A percentile compares a stretch with the other conserved stretches of the same genome.
These are phyloP conservation scores for Amanita phalloides DNA, from an alignment of 768 basidiomycete species.

Conservation along the genomic window DNA sequence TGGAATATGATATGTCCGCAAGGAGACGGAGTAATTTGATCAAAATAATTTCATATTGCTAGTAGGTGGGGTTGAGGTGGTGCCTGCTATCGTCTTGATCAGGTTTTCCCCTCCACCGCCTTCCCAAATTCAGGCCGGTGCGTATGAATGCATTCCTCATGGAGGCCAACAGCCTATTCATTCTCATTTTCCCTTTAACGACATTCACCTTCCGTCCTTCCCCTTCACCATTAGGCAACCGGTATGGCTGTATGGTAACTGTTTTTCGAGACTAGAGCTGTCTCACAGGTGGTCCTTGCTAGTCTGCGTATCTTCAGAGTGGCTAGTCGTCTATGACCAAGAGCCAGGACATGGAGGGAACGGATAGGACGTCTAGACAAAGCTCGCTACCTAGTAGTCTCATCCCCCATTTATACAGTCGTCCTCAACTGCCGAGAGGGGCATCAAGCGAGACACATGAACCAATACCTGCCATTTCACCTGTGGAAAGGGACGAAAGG, in stretches of 20 bases:
- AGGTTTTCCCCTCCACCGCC: slow-evolving; percentile 5
- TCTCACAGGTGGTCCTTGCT: slow-evolving; percentile 11
- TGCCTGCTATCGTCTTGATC: slow-evolving; percentile 6
- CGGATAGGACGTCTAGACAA: slow-evolving; percentile 17
- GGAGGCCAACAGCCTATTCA: slow-evolving; percentile 13
- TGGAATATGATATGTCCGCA: background rate
- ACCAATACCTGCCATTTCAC: slow-evolving; percentile 8
- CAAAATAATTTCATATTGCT: slow-evolving; percentile 6
- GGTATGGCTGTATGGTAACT: slow-evolving; percentile 18
- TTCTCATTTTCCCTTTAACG: slow-evolving; percentile 23
- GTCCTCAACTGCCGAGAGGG: slow-evolving; percentile 23
- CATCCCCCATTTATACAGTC: slow-evolving; percentile 32
- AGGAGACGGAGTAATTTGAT: slow-evolving; percentile 1
- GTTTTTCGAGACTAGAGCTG: slow-evolving; percentile 5
- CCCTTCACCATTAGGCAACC: background rate
- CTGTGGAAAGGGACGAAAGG: slow-evolving; percentile 2
- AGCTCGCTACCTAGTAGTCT: slow-evolving; percentile 45
- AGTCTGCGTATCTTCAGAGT: slow-evolving; percentile 10
- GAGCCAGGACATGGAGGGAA: slow-evolving; percentile 15
- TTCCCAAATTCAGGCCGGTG: slow-evolving; percentile 11
- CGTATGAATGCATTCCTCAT: slow-evolving; percentile 29
- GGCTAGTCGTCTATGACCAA: slow-evolving; percentile 3
- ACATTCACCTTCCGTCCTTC: slow-evolving; percentile 20
- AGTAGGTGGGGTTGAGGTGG: background rate
- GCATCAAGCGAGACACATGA: slow-evolving; percentile 13